phyloP scores from a whole-genome alignment of 2,329 filamentous ascomycete genomes.

The Hypomyces perniciosus region DNA sequence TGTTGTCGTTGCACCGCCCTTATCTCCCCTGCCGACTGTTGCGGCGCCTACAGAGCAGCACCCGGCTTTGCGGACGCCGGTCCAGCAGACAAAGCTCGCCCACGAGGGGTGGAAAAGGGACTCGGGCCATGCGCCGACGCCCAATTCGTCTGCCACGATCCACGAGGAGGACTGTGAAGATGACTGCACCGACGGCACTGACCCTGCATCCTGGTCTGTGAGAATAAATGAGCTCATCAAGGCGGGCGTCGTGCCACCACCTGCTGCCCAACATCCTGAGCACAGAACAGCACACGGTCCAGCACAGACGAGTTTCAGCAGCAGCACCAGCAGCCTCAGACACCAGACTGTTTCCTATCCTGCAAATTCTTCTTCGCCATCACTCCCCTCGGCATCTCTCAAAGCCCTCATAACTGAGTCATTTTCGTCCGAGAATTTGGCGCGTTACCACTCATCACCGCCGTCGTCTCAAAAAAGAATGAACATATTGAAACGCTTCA shows the following conservation, averaged over 20 bases:
- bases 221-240: background rate
- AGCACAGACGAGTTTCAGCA: conserved; percentile 10
- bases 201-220: background rate
- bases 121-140: conserved; percentile 45
- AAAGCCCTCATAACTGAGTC: background rate
- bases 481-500: conserved; percentile 22
- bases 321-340: conserved; percentile 10
- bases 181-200: conserved; percentile 22
- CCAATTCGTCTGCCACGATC: conserved; percentile 25
- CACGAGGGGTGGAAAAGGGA: conserved; percentile 47
- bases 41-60: conserved; percentile 47
- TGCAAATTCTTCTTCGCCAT: conserved; percentile 16
- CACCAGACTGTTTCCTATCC: conserved; percentile 12
- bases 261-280: conserved; percentile 10
- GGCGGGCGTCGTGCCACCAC: conserved; percentile 1
- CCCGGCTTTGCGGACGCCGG: conserved; percentile 40
- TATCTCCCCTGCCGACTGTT: conserved; percentile 25
- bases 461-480: conserved; percentile 13
- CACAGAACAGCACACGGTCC: conserved; percentile 10
- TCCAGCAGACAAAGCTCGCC: conserved; percentile 18
- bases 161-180: conserved; percentile 37
- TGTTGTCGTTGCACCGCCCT: conserved; percentile 26
- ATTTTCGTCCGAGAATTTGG: background rate
- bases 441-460: background rate
- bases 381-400: background rate